Evolutionary conservation across 352 stramenopile species (phyloP), one percentile per base, ranked within the genome.

Genomic region (Aphanomyces invadans): DNA sequence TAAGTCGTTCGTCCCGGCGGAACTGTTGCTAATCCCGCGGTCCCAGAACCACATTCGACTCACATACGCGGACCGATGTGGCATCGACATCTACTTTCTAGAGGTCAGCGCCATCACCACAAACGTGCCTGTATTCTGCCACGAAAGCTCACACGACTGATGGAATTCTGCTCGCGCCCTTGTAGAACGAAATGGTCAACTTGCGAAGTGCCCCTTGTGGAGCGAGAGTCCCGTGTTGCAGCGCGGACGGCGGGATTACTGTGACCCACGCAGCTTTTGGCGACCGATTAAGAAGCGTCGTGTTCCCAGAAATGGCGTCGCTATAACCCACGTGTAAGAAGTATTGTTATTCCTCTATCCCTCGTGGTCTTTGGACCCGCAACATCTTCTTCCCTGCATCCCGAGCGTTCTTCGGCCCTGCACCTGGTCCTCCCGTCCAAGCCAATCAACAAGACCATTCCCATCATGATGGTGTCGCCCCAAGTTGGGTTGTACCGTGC

Each of bases 51-150:
- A 92, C 62, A 80, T 94, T 68, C 83, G 83, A 53, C 68, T 94
- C 57, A 88, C 81, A 38, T 94, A 94, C 71, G 83, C 77, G 56
- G 82, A 94, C 65, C 83, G 85, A 26, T 92, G 80, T 71, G 85
- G 81, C 59, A 83, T 94, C 74, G 85, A 94, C 89, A 89, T 94
- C 87, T 92, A 89, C 89, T 94, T 94, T 60, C 76, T 94, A 68
- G 80, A 92, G 85, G 85, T 92, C 32, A 74, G 57, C 56, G 19
- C 59, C 25, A 42, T 63, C 28, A 1, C 36, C 39, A 28, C 21
- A 15, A 26, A n/a, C n/a, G n/a, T n/a, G n/a, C n/a, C n/a, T n/a
- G n/a, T n/a, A n/a, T n/a, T n/a, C n/a, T n/a, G n/a, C n/a, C n/a
- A 55, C 7, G 17, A 61, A 65, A 29, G 38, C 23, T 62, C 64